These are phyloP conservation scores for Metrosideros polymorpha DNA, from an alignment of 441 rosid genomes.

Conservation along the genomic window DNA sequence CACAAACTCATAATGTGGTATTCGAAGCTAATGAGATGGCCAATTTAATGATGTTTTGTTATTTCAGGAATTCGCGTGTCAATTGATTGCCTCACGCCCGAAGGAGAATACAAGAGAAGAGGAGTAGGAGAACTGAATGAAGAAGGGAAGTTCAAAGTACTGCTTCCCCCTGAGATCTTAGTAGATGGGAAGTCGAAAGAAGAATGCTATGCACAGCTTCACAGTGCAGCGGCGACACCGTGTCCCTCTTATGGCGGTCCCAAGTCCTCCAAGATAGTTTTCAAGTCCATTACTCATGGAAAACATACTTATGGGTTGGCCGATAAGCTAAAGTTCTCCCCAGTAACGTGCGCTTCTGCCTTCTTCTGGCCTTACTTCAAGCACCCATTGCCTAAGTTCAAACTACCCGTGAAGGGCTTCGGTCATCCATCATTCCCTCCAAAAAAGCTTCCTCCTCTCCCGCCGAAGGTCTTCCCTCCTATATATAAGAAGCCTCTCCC, in stretches of 20 bases:
- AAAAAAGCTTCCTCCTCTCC: constrained; percentile 11
- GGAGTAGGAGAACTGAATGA: constrained; percentile 47
- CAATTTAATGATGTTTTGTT: neutral
- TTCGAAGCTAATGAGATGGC: neutral
- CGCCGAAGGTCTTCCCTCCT: neutral
- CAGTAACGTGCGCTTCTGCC: constrained; percentile 51
- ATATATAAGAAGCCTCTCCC: neutral
- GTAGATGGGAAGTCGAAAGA: constrained; percentile 45
- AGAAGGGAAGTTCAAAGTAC: constrained; percentile 56
- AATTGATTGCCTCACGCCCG: constrained; percentile 54
- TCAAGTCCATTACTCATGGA: constrained; percentile 20
- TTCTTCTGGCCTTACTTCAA: constrained; percentile 45
- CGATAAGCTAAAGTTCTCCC: constrained; percentile 53
- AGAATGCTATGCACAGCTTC: constrained; percentile 84
- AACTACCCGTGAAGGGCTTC: constrained; percentile 11
- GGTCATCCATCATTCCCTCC: constrained; percentile 17
- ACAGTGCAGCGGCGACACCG: constrained; percentile 44
- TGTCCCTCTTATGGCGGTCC: constrained; percentile 48
- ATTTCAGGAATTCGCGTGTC: constrained; percentile 56
- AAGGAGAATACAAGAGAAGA: constrained; percentile 42
- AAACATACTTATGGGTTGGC: constrained; percentile 44
- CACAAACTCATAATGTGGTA: neutral
- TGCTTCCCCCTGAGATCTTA: constrained; percentile 40
- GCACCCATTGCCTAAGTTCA: constrained; percentile 12
- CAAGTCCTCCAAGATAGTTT: constrained; percentile 45